phyloP scores from a whole-genome alignment of 2,329 filamentous ascomycete genomes.

The Epichloe amarillans region DNA sequence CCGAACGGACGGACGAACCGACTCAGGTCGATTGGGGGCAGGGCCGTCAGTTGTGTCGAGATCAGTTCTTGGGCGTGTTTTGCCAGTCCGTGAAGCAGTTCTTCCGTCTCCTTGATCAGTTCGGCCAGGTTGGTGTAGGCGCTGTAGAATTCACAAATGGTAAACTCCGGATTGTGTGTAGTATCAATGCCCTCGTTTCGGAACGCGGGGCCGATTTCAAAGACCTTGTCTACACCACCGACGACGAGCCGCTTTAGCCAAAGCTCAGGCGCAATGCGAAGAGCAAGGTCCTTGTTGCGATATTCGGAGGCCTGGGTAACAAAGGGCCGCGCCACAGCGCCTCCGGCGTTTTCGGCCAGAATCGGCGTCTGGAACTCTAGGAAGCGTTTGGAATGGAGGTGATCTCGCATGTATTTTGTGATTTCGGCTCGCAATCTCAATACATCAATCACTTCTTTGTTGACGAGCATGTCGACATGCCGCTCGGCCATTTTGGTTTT shows the following conservation, averaged over 20 bases:
- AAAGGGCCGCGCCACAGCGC: conserved; percentile 79
- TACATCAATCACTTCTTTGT: conserved; percentile 52
- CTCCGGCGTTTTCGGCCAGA: conserved; percentile 68
- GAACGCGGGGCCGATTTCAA: conserved; percentile 86
- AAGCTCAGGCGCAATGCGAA: conserved; percentile 86
- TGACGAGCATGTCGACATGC: conserved; percentile 77
- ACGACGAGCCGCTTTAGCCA: conserved; percentile 89
- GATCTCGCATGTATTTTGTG: conserved; percentile 59
- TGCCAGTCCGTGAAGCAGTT: conserved; percentile 49
- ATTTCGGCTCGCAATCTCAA: conserved; percentile 63
- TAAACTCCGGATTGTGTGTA: conserved; percentile 95
- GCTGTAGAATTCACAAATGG: conserved; percentile 93
- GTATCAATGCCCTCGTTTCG: conserved; percentile 85
- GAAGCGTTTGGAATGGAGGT: conserved; percentile 59
- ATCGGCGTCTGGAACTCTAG: conserved; percentile 87
- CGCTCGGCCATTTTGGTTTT: conserved; percentile 64
- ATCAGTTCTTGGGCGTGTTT: conserved; percentile 34
- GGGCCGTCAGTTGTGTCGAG: conserved; percentile 28
- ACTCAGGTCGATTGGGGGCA: conserved; percentile 34
- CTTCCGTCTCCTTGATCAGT: conserved; percentile 64
- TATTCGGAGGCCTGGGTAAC: conserved; percentile 68
- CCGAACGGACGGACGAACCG: conserved; percentile 44
- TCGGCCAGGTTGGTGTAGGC: conserved; percentile 66
- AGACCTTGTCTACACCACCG: conserved; percentile 77
- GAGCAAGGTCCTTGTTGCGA: conserved; percentile 52